phyloP scores from a whole-genome alignment of 2,329 filamentous ascomycete species.

The Lachnum nothofagi region DNA sequence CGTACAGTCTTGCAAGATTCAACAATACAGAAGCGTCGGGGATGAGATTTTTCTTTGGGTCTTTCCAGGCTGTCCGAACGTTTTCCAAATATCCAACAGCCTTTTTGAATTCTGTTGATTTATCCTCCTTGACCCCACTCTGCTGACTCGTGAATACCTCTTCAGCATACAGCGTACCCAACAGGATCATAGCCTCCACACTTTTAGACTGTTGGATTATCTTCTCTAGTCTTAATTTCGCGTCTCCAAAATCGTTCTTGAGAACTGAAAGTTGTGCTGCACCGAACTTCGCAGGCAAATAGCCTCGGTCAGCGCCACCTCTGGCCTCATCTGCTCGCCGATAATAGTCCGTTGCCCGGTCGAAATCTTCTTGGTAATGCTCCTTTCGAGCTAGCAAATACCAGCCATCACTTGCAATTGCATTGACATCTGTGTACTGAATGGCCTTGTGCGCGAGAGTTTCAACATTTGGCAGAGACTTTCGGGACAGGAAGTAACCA shows the following conservation, averaged over 20 bases:
- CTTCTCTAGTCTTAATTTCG: conserved; percentile 90
- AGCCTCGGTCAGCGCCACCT: conserved; percentile 85
- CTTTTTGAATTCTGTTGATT: conserved; percentile 77
- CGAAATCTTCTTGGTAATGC: conserved; percentile 71
- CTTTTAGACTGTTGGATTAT: conserved; percentile 80
- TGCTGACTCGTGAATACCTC: conserved; percentile 80
- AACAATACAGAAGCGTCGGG: conserved; percentile 84
- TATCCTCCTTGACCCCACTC: conserved; percentile 75
- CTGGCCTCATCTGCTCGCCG: conserved; percentile 84
- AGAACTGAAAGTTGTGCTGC: conserved; percentile 82
- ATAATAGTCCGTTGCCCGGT: conserved; percentile 80
- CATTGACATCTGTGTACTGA: conserved; percentile 91
- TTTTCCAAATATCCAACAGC: conserved; percentile 78
- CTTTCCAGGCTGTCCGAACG: conserved; percentile 85
- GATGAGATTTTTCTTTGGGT: conserved; percentile 75
- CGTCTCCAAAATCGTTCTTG: conserved; percentile 79
- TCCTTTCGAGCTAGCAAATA: conserved; percentile 89
- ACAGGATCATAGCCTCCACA: conserved; percentile 83
- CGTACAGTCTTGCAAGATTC: conserved; percentile 87
- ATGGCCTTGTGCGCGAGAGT: conserved; percentile 87
- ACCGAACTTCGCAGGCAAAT: conserved; percentile 90
- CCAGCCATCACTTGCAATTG: conserved; percentile 95
- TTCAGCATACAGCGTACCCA: conserved; percentile 89
- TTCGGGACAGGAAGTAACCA: conserved; percentile 80
- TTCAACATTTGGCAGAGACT: conserved; percentile 75